Evolutionary conservation across 164 flowering plant species (phyloP).

Genomic region (Paratinospora sagittata): DNA sequence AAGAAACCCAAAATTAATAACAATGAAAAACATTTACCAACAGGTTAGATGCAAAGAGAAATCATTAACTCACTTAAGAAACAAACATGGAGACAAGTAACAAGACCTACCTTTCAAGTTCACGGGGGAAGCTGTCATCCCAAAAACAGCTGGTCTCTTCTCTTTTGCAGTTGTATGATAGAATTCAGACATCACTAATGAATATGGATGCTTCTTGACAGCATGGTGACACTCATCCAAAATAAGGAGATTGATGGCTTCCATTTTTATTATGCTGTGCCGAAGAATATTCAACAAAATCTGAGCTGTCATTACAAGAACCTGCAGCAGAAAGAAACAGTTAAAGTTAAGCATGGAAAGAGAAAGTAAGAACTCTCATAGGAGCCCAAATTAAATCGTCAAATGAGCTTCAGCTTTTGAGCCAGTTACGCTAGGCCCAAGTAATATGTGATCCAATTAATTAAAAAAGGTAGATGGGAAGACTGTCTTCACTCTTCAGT

Average conservation of each 20-base stretch:
- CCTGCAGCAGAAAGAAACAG: constrained; percentile 43
- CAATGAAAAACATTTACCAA: neutral
- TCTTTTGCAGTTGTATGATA: constrained; percentile 91
- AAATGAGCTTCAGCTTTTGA: no score
- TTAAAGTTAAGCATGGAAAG: neutral
- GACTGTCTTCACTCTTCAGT: no score
- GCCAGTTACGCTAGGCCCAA: no score
- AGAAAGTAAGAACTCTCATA: neutral
- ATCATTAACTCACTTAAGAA: neutral
- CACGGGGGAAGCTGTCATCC: constrained; percentile 99
- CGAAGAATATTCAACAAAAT: constrained; percentile 90
- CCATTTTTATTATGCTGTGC: constrained; percentile 97
- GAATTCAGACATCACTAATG: constrained; percentile 97
- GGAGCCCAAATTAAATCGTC: neutral
- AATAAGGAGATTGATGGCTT: constrained; percentile 81
- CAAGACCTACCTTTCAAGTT: constrained; percentile 70
- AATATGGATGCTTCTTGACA: constrained; percentile 98
- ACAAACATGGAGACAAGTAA: neutral
- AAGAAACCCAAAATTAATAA: neutral
- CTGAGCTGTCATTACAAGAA: constrained; percentile 98
- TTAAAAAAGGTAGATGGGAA: no score
- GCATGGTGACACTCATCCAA: constrained; percentile 99
- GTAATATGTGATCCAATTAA: no score
- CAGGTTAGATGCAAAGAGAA: neutral
- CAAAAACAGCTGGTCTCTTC: constrained; percentile 92